Percentiles rank a stretch among this genome's conserved stretches.
Conservation (phyloP, 805 yeast species). For the Myxozyma sirexii region DNA sequence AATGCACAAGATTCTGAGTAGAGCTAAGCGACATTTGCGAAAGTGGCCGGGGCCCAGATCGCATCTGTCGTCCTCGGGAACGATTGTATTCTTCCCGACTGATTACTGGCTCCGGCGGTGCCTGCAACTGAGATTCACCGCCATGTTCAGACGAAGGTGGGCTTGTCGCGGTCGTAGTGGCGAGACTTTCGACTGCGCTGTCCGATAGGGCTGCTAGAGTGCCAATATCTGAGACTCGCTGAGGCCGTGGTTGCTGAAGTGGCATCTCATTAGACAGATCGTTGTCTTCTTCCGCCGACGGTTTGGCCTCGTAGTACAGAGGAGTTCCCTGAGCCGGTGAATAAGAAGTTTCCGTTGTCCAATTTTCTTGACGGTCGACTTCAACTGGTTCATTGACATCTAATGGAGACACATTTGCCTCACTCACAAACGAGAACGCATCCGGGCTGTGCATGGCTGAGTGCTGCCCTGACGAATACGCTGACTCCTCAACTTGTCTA, state of each 20-base stretch:
- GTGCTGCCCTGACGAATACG: not conserved
- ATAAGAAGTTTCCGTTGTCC: too few species aligned
- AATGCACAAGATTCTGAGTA: slow-evolving; percentile 5
- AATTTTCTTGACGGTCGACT: not conserved
- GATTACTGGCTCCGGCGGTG: not conserved
- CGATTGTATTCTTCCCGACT: not conserved
- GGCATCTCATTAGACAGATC: not conserved
- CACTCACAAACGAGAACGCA: not conserved
- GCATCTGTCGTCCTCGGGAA: not conserved
- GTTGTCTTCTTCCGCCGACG: not conserved
- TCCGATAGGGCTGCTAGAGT: slow-evolving; percentile 1
- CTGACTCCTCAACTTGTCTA: not conserved
- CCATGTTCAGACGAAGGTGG: not conserved
- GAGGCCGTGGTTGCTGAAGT: slow-evolving; percentile 3
- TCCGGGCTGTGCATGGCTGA: not conserved
- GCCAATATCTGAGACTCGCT: slow-evolving; percentile 3
- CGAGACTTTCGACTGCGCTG: not conserved
- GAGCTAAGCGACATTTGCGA: not conserved
- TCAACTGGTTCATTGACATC: not conserved
- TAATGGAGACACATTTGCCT: not conserved
- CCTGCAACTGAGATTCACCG: not conserved
- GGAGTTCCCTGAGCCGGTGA: not conserved
- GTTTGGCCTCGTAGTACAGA: not conserved
- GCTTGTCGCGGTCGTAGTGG: not conserved
- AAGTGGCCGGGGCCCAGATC: not conserved